Evolutionary conservation across 176 grass and related monocot genomes (phyloP).

Genomic region (Chloris gayana): DNA sequence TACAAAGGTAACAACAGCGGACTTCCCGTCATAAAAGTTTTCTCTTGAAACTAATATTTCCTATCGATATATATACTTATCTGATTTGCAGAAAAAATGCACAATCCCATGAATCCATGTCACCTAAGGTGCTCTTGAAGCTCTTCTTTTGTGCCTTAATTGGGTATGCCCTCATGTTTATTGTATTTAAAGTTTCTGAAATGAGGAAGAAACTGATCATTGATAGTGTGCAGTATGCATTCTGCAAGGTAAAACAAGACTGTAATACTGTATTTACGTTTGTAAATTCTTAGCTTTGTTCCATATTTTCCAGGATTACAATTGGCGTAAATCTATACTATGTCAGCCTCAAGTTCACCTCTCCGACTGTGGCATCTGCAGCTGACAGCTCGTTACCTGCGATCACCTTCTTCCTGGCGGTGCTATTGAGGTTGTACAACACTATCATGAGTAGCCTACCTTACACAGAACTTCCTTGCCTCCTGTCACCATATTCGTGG

Average conservation of each 20-base stretch:
- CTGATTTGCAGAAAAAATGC: constrained; percentile 12
- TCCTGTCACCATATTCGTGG: no score
- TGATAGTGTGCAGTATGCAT: no score
- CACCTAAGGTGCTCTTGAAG: not conserved
- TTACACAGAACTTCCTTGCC: not conserved
- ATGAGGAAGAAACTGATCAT: no score
- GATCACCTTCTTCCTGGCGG: constrained; percentile 11
- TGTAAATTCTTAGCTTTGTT: no score
- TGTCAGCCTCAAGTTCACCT: constrained; percentile 19
- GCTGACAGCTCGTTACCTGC: constrained; percentile 6
- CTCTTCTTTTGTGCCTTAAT: not conserved
- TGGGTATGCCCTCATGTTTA: not conserved
- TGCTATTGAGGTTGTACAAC: constrained; percentile 4
- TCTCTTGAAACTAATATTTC: no score
- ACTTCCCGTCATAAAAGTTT: no score
- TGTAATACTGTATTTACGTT: no score
- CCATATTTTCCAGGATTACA: not conserved
- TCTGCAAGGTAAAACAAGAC: no score
- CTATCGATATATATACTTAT: no score
- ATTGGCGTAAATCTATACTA: constrained; percentile 11
- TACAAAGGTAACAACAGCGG: not conserved
- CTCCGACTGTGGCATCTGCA: constrained; percentile 10
- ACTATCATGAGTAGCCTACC: not conserved
- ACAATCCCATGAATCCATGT: not conserved
- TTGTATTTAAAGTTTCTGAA: not conserved